Base-by-base conservation (phyloP, 1,139 yeast genomes). In the Blastobotrys malaysiensis region DNA sequence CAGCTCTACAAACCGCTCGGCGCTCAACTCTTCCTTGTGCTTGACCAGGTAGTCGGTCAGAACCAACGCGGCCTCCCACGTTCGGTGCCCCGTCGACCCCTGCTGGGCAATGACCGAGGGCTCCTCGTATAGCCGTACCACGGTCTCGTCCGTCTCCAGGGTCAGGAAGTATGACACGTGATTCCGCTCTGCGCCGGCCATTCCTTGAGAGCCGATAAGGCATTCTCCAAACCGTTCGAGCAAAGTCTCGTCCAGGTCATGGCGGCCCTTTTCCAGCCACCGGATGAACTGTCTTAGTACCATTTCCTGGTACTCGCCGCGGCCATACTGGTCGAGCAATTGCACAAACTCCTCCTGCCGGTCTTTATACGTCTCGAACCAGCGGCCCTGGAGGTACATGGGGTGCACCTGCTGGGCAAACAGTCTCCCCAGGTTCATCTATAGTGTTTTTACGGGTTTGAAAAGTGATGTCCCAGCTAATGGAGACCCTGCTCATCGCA, bases 21-120 rank as follows among this genome's bases (percentile, higher is more conserved):
- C 47, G 21, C 16, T 31, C 39, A 31, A 11, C 3, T 19, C 16
- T 43, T 45, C 19, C 27, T n/a, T 43, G 31, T 46, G 46, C 6
- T 55, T 49, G 7, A 61, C 60, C 45, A 87, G 61, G 60, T 70
- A 81, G 50, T 81, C 76, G 7, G 84, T 72, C 16, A 90, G 70
- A 56, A 75, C 88, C n/a, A 88, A 62, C 0, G 96, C 87, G 0
- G 97, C 97, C 66, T 89, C 97, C 98, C 98, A 91, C 0, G 98
- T 91, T 47, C 97, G 73, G 55, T 83, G 72, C 0, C 98, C 98
- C 0, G 98, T 91, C 1, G 96, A 86, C 6, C 95, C 96, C 27
- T 73, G 54, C 54, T 72, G 71, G 2, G 86, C 78, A 3, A 68
- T 63, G 1, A 85, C 73, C 43, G 55, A 51, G 4, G 65, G 63